A percentile compares a stretch with the other conserved stretches of the same genome.
Conservation (phyloP, 2,329 filamentous ascomycete species). For the Furcasterigmium sp. region DNA sequence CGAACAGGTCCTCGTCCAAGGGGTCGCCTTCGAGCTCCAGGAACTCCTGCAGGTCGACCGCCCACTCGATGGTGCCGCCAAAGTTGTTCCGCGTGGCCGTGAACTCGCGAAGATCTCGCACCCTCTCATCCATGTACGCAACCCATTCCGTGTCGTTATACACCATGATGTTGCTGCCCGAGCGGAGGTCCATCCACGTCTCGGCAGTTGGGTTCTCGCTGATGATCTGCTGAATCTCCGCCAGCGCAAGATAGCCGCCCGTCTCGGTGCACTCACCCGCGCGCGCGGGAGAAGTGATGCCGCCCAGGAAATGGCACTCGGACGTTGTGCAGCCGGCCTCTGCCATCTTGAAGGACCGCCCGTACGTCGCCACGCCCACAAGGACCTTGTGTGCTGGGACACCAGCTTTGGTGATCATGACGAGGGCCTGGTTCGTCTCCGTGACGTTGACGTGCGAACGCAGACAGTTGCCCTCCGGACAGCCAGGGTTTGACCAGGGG, state of each 20-base stretch:
- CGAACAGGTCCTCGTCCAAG: neutral
- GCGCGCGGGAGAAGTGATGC: slow-evolving; percentile 11
- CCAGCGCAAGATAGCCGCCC: slow-evolving; percentile 21
- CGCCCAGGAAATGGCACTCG: slow-evolving; percentile 17
- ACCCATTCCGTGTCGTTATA: slow-evolving; percentile 22
- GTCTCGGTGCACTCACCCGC: slow-evolving; percentile 20
- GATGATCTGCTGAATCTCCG: slow-evolving; percentile 18
- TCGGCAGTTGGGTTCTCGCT: neutral
- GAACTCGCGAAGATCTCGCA: slow-evolving; percentile 9
- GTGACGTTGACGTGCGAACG: slow-evolving; percentile 30
- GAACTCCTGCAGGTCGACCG: slow-evolving; percentile 4
- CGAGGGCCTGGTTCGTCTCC: slow-evolving; percentile 24
- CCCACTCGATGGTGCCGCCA: slow-evolving; percentile 12
- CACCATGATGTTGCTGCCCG: slow-evolving; percentile 11
- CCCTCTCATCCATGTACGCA: slow-evolving; percentile 21
- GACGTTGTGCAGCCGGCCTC: slow-evolving; percentile 17
- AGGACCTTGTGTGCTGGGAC: slow-evolving; percentile 22
- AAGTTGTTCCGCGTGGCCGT: slow-evolving; percentile 19
- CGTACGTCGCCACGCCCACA: slow-evolving; percentile 24
- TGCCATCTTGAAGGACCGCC: slow-evolving; percentile 24
- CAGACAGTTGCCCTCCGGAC: slow-evolving; percentile 23
- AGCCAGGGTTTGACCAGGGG: slow-evolving; percentile 14
- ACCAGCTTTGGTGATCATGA: slow-evolving; percentile 23
- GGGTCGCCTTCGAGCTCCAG: neutral
- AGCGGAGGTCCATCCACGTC: neutral